phyloP scores from a whole-genome alignment of 345 rosid genomes.

The Bruguiera sexangula region DNA sequence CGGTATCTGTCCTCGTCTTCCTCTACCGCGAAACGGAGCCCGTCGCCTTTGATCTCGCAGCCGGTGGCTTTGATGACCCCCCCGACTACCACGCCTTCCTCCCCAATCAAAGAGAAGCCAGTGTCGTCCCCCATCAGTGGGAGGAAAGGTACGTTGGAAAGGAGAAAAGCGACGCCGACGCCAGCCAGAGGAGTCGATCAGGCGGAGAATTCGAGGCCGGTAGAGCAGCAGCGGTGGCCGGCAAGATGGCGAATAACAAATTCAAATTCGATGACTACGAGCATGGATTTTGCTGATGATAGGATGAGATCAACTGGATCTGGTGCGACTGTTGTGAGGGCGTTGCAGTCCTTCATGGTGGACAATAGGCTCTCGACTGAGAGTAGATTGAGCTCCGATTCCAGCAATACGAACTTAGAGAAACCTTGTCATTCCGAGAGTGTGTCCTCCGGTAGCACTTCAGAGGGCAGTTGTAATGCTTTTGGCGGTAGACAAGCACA shows the following conservation, averaged over 20 bases:
- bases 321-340: constrained; percentile 41
- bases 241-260: constrained; percentile 48
- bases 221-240: constrained; percentile 74
- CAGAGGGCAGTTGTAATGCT: constrained; percentile 30
- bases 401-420: constrained; percentile 33
- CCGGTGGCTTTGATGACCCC: constrained; percentile 30
- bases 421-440: constrained; percentile 76
- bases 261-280: constrained; percentile 54
- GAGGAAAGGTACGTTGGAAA: constrained; percentile 77
- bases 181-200: constrained; percentile 45
- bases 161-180: constrained; percentile 44
- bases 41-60: constrained; percentile 57
- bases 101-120: constrained; percentile 51
- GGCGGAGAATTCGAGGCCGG: constrained; percentile 57
- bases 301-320: constrained; percentile 51
- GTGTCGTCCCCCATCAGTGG: constrained; percentile 40
- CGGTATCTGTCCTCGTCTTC: constrained; percentile 57
- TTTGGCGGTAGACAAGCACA: constrained; percentile 27
- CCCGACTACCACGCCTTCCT: constrained; percentile 28
- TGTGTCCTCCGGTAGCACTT: constrained; percentile 74
- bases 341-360: constrained; percentile 51
- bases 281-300: constrained; percentile 55
- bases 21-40: constrained; percentile 44
- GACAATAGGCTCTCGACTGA: constrained; percentile 50
- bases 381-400: constrained; percentile 53